Base-by-base conservation (phyloP, 345 rosid species). In the Eucalyptus rudis region DNA sequence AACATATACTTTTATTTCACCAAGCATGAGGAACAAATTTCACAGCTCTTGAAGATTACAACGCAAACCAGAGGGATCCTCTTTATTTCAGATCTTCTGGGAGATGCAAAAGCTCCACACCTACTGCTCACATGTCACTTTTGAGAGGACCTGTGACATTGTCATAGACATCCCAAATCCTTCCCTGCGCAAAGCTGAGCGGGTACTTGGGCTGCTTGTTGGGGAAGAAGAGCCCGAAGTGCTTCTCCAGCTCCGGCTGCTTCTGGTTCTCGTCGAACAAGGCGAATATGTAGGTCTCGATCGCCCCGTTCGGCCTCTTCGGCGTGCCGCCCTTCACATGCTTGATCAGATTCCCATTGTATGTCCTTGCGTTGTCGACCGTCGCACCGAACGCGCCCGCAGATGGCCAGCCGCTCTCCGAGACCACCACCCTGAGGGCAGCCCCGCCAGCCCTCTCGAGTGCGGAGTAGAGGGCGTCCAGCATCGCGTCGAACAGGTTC, bases 391-490 rank as follows among this genome's bases (percentile, higher is more conserved):
- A 22, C 49, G 45, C 91, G 3, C 94, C 92, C 0, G 88, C 93
- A 1, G 93, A 91, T 2, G 94, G 94, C 94, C 94, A 93, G 16
- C 93, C 94, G 40, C 91, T 91, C 90, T 93, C 94, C 3, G 93
- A 91, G 10, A 93, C 92, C 22, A 93, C 93, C 81, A 93, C 91
- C 51, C 89, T 71, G 88, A 91, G 49, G 49, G 90, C 52, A 5
- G 89, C 86, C 11, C 91, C 92, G 3, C 93, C 92, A 0, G 90
- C 84, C 49, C 86, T 89, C 90, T 91, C 93, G 7, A 93, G 64
- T 8, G 93, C 91, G 8, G 91, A 89, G 90, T 93, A 91, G 50
- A 91, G 71, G 14, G 90, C 71, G 7, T 93, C 94, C 86, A 93
- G 24, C 93, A 91, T 86, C 19, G 92, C 94, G 43, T 93, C 93